Evolutionary conservation across 2,329 filamentous ascomycete genomes (phyloP).

Genomic region (Thielaviopsis ethacetica): DNA sequence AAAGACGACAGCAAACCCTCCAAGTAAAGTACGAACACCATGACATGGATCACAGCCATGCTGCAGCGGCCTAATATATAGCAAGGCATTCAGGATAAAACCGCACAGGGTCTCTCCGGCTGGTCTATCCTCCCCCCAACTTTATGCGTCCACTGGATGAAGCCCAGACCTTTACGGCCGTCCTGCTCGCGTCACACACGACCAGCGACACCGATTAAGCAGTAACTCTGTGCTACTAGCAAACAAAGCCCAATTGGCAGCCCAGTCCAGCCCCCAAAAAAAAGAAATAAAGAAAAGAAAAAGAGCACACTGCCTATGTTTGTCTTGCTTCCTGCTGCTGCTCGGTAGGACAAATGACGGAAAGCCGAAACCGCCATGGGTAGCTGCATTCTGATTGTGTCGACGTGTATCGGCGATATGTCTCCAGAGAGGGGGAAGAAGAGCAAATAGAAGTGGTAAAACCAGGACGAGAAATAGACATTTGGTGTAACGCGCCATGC

Average conservation of each 20-base stretch:
- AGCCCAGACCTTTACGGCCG: not conserved
- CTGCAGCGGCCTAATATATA: no score
- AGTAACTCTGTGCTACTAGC: not conserved
- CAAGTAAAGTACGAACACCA: no score
- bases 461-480: not conserved
- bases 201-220: not conserved
- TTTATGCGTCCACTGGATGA: not conserved
- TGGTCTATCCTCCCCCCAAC: not conserved
- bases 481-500: not conserved
- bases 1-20: no score
- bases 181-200: not conserved
- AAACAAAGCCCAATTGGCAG: not conserved
- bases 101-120: not conserved
- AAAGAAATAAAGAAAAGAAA: no score
- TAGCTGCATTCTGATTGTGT: not conserved
- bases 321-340: not conserved
- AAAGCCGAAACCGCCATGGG: not conserved
- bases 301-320: not conserved
- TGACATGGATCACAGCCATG: no score
- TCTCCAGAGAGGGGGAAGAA: not conserved
- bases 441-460: not conserved
- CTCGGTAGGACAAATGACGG: not conserved
- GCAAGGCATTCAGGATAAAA: not conserved
- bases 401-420: not conserved
- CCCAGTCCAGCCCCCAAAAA: no score